Evolutionary conservation across 306 rosid genomes (phyloP).

Genomic region (Senna tora): DNA sequence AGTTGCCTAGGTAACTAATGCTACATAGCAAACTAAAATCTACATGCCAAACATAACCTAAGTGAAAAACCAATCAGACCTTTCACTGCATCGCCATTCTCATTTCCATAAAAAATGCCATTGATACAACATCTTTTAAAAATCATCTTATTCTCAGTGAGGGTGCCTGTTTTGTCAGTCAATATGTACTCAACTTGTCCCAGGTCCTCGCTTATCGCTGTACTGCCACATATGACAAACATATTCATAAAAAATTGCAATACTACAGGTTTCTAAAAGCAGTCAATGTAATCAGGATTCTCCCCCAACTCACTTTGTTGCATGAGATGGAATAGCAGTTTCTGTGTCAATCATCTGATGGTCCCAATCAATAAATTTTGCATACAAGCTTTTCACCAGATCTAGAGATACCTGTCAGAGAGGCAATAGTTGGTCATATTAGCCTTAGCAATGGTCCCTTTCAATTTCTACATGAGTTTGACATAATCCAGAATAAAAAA

Average conservation of each 20-base stretch:
- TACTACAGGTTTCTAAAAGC: slow-evolving; percentile 28
- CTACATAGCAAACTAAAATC: too few species aligned
- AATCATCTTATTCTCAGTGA: slow-evolving; percentile 95
- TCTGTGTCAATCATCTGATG: slow-evolving; percentile 79
- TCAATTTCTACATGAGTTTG: slow-evolving; percentile 21
- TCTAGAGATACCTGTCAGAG: slow-evolving; percentile 90
- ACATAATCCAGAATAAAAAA: slow-evolving; percentile 34
- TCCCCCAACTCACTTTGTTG: slow-evolving; percentile 81
- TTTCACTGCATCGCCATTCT: slow-evolving; percentile 89
- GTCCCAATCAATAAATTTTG: slow-evolving; percentile 99
- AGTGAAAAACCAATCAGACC: slow-evolving; percentile 60
- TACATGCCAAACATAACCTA: too few species aligned
- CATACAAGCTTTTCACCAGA: slow-evolving; percentile 93
- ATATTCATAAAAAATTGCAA: slow-evolving; percentile 44
- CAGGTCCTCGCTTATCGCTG: slow-evolving; percentile 98
- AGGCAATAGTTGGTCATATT: slow-evolving; percentile 36
- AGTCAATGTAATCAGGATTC: slow-evolving; percentile 25
- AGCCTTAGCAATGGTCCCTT: slow-evolving; percentile 28
- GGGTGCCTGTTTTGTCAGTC: slow-evolving; percentile 98
- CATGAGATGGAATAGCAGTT: slow-evolving; percentile 85
- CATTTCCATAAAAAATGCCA: slow-evolving; percentile 88
- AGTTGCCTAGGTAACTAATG: too few species aligned
- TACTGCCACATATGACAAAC: slow-evolving; percentile 83
- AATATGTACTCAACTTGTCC: slow-evolving; percentile 99
- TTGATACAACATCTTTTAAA: slow-evolving; percentile 91